These are phyloP conservation scores for Xylariaceae sp. DNA, from an alignment of 2,329 filamentous ascomycete genomes.

Conservation along the genomic window DNA sequence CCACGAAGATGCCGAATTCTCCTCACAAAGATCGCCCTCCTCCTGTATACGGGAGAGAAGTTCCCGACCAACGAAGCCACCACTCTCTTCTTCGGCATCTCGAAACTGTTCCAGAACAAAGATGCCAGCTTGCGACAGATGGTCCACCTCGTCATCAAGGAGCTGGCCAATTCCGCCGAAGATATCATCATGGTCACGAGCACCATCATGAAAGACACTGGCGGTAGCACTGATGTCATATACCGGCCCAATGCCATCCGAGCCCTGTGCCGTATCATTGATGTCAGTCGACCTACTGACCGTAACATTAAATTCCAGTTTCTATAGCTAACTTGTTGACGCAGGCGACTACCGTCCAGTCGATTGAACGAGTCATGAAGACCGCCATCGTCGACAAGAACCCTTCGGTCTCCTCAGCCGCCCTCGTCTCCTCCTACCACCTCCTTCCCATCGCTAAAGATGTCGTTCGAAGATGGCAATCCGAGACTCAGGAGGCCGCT, in stretches of 20 bases:
- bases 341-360: slow-evolving; percentile 89
- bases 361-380: slow-evolving; percentile 97
- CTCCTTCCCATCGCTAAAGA: slow-evolving; percentile 93
- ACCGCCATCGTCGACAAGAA: slow-evolving; percentile 99
- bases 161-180: slow-evolving; percentile 89
- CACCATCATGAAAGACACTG: slow-evolving; percentile 99
- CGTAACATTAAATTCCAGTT: neutral
- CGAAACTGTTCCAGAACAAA: slow-evolving; percentile 99
- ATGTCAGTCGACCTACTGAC: slow-evolving; percentile 54
- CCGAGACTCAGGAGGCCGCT: slow-evolving; percentile 95
- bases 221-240: slow-evolving; percentile 87
- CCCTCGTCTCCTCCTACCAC: slow-evolving; percentile 94
- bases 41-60: slow-evolving; percentile 93
- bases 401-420: slow-evolving; percentile 92
- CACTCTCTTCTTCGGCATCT: slow-evolving; percentile 97
- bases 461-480: slow-evolving; percentile 96
- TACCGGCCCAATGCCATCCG: slow-evolving; percentile 95
- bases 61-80: slow-evolving; percentile 98
- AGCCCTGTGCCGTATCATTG: slow-evolving; percentile 92
- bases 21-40: slow-evolving; percentile 92
- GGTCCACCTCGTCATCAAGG: slow-evolving; percentile 98
- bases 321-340: slow-evolving; percentile 15
- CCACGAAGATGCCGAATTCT: slow-evolving; percentile 96
- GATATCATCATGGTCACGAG: slow-evolving; percentile 99
- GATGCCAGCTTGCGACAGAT: slow-evolving; percentile 97